Percentiles rank a stretch among this genome's conserved stretches.
Evolutionary conservation across 192 early-diverging fungal species (phyloP).

Genomic region (Backusella sp.): DNA sequence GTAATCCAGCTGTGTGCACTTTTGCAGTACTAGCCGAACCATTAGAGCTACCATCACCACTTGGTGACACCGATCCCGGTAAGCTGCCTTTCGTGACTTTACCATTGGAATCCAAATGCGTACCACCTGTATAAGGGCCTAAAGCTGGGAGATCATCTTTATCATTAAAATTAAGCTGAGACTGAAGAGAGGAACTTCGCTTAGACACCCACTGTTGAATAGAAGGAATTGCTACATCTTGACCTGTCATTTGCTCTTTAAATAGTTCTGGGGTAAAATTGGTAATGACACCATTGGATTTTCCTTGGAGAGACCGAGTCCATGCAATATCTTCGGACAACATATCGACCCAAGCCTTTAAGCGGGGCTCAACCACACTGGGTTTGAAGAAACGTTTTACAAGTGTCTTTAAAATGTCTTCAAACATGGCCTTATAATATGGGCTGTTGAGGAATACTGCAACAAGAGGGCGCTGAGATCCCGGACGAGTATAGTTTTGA

Average conservation of each 20-base stretch:
- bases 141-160: conserved; percentile 35
- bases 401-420: conserved; percentile 39
- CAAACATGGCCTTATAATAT: conserved; percentile 37
- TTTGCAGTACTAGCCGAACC: background rate
- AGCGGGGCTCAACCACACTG: conserved; percentile 27
- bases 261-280: conserved; percentile 18
- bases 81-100: conserved; percentile 5
- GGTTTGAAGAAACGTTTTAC: conserved; percentile 46
- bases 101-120: conserved; percentile 12
- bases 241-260: conserved; percentile 14
- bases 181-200: conserved; percentile 13
- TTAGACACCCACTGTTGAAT: conserved; percentile 17
- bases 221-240: background rate
- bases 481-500: conserved; percentile 29
- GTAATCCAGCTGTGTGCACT: background rate
- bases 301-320: conserved; percentile 32
- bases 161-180: conserved; percentile 31
- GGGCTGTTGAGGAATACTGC: conserved; percentile 24
- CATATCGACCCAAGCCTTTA: conserved; percentile 38
- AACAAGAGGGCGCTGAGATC: conserved; percentile 34
- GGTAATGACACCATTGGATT: conserved; percentile 16
- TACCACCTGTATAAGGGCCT: conserved; percentile 21
- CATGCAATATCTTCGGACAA: conserved; percentile 42
- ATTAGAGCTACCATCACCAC: background rate
- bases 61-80: background rate